A percentile compares a stretch with the other conserved stretches of the same genome.
Conservation (phyloP, 352 stramenopile genomes). For the Pythium coloratum region DNA sequence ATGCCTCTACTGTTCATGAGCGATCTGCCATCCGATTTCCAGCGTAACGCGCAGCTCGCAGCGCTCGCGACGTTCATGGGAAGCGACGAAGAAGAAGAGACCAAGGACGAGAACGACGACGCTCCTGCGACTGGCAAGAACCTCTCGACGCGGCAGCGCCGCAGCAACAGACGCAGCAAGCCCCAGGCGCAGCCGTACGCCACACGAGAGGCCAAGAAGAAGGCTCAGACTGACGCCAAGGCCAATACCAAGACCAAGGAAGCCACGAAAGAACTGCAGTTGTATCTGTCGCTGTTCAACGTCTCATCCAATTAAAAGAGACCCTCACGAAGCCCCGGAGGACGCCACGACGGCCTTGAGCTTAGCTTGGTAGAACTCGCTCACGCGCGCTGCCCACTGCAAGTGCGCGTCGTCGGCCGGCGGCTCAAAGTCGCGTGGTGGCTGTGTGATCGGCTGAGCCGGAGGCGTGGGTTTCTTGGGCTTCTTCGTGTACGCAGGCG, state of each 20-base stretch:
- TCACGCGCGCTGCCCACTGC: slow-evolving; percentile 57
- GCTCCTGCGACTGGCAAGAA: background rate
- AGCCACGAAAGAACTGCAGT: slow-evolving; percentile 28
- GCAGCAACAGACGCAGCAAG: background rate
- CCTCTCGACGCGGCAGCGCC: slow-evolving; percentile 5
- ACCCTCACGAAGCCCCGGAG: background rate
- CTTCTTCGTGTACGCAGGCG: background rate
- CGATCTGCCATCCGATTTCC: slow-evolving; percentile 57
- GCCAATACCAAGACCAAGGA: slow-evolving; percentile 1
- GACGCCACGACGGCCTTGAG: slow-evolving; percentile 4
- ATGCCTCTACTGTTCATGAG: slow-evolving; percentile 84
- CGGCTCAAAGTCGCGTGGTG: slow-evolving; percentile 20
- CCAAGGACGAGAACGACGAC: slow-evolving; percentile 5
- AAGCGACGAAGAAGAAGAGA: slow-evolving; percentile 41
- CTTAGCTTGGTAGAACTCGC: slow-evolving; percentile 47
- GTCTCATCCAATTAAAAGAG: slow-evolving; percentile 12
- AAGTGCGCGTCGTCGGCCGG: slow-evolving; percentile 38
- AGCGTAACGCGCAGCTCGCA: slow-evolving; percentile 65
- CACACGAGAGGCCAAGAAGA: background rate
- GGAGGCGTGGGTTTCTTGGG: background rate
- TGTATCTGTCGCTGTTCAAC: slow-evolving; percentile 58
- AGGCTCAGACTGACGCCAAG: slow-evolving; percentile 9
- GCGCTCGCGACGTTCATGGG: slow-evolving; percentile 78
- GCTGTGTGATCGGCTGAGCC: slow-evolving; percentile 5
- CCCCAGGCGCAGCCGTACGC: slow-evolving; percentile 13